Conservation (phyloP, 2,329 filamentous ascomycete species). For the Diaporthe australafricana region DNA sequence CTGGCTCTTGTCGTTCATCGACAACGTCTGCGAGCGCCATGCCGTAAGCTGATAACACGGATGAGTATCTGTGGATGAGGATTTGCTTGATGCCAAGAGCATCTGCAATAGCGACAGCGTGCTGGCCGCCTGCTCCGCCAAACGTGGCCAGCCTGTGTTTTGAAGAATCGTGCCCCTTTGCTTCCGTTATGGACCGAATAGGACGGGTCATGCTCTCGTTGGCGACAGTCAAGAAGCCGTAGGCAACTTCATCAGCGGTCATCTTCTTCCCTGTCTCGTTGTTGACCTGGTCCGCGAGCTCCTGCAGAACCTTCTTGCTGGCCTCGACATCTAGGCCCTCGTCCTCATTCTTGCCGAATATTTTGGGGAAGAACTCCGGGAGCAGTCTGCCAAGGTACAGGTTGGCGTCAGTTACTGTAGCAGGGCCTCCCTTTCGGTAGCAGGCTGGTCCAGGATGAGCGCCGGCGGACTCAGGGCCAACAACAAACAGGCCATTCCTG, state of each 20-base stretch:
- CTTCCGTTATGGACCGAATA: slow-evolving; percentile 90
- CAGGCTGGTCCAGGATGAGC: slow-evolving; percentile 92
- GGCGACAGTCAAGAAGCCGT: slow-evolving; percentile 89
- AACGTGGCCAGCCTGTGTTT: slow-evolving; percentile 93
- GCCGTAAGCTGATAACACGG: slow-evolving; percentile 89
- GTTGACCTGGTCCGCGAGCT: slow-evolving; percentile 83
- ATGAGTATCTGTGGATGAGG: slow-evolving; percentile 87
- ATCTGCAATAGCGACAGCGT: slow-evolving; percentile 90
- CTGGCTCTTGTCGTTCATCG: slow-evolving; percentile 87
- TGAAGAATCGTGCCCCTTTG: slow-evolving; percentile 90
- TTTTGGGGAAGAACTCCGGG: slow-evolving; percentile 94
- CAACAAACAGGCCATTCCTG: slow-evolving; percentile 89
- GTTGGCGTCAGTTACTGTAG: slow-evolving; percentile 95
- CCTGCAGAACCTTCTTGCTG: slow-evolving; percentile 79
- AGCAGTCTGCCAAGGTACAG: slow-evolving; percentile 85
- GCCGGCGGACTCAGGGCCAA: slow-evolving; percentile 89
- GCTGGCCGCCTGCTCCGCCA: slow-evolving; percentile 90
- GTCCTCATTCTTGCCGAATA: slow-evolving; percentile 91
- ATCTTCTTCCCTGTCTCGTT: slow-evolving; percentile 78
- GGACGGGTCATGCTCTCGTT: slow-evolving; percentile 94
- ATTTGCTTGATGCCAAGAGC: slow-evolving; percentile 88
- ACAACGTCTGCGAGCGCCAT: slow-evolving; percentile 96
- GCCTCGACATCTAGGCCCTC: slow-evolving; percentile 81
- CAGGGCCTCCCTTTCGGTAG: slow-evolving; percentile 88
- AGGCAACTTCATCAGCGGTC: slow-evolving; percentile 85